Evolutionary conservation across 2,329 filamentous ascomycete species (phyloP), one percentile per base, ranked within the genome.

Genomic region (Stagonosporopsis chrysanthemi): DNA sequence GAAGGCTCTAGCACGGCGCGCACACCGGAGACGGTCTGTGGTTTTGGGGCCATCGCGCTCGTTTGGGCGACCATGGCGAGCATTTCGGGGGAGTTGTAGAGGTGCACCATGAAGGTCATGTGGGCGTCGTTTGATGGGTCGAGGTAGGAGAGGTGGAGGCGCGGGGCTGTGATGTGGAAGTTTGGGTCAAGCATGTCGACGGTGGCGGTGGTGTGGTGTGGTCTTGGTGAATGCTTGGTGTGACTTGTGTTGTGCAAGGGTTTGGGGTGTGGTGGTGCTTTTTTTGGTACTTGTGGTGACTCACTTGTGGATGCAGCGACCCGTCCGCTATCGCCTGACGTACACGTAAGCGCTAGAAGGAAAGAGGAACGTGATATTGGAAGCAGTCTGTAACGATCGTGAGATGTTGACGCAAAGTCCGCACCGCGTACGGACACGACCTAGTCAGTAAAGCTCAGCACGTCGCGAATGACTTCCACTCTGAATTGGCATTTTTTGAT

Each of bases 101-200:
- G 46, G 4, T 49, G 45, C 29, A 54, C 22, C 3, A 60, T 28
- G 24, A 65, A 70, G 24, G 58, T 53, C 52, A 61, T 60, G 23
- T 67, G 65, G 1, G 46, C 23, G 14, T 64, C 56, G 12, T 63
- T 58, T 17, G 51, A 43, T 5, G 68, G 60, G 15, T 65, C 26
- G 51, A 62, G 46, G 47, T 67, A 58, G 3, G 62, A 64, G 7
- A 70, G 38, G 39, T 65, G 56, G 14, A 70, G 59, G 2, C 68
- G 68, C 0, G 86, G 86, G 0, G 80, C 85, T 0, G 88, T 90
- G 71, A 65, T 75, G 2, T 90, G 85, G 82, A 90, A 90, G 74
- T 87, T 81, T 78, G 77, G 66, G 15, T 90, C 90, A 76, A 78
- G 88, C 4, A 72, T 73, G 11, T 45, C 60, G 42, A 9, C 1